Base-by-base conservation (phyloP, 768 basidiomycete genomes). In the Saitozyma sp. region DNA sequence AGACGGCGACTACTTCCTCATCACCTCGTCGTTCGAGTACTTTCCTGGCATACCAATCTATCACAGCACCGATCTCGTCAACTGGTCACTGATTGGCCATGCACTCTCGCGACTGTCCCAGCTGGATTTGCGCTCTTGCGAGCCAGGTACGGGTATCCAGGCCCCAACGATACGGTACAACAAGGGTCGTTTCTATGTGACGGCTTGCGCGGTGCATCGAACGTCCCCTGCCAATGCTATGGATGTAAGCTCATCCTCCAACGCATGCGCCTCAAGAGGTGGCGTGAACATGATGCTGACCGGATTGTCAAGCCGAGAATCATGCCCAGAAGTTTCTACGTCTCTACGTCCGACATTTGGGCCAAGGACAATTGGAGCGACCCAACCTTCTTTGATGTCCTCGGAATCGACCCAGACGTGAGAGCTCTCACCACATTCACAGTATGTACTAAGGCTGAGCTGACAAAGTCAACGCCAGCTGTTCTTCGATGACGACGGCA, bases 21-120 rank as follows among this genome's bases (percentile, higher is more conserved):
- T 48, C n/a, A 70, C 69, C 6, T 62, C 60, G 6, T 58, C 69
- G 3, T 70, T 70, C 59, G 69, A 67, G 42, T 70, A 55, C 60
- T 70, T 62, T 41, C 69, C 66, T 1, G 69, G 63, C 8, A 43
- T 65, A 4, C 69, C 69, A 9, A 63, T 70, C 6, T 70, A 70
- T 52, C 67, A 65, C 53, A 50, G 50, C 50, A 61, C 48, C 6
- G 64, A 70, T 50, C 59, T 70, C 7, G 38, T 65, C 51, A 49
- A 62, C 50, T 70, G 69, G 69, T 58, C 56, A 29, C 54, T n/a
- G 14, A 55, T 55, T 39, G 54, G 54, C 11, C 54, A 55, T 43
- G 39, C 11, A 16, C 54, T 55, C 39, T 42, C 39, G 8, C 40
- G 54, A 1, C 54, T 8, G 40, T 42, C 40, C 11, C 54, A 55